Base-by-base conservation (phyloP, 805 yeast species). In the Pichia occidentalis region DNA sequence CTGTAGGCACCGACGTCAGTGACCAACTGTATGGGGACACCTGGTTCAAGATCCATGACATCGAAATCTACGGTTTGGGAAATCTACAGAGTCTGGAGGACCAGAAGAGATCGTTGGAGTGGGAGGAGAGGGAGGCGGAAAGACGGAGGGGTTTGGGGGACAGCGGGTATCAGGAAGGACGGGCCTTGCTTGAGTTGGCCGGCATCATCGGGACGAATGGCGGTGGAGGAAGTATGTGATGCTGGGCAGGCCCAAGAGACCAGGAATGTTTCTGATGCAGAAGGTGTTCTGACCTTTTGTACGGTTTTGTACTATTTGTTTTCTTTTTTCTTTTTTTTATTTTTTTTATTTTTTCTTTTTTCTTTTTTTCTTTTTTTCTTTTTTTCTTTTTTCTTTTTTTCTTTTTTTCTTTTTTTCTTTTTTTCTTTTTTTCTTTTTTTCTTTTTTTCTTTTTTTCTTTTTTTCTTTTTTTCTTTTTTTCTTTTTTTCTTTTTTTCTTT, bases 31-130 rank as follows among this genome's bases (percentile, higher is more conserved):
- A 63, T 32, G 82, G 65, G 50, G 97, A 90, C 54, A 78, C 80
- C 43, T 63, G 85, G 34, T 76, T 90, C 50, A 54, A 70, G 38
- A 73, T 90, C 7, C 74, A 78, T 5, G 88, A 82, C 46, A 62
- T 88, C 19, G 96, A 88, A 54, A 95, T 87, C 0, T 84, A 92
- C 88, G 97, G 97, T 0, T 73, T 86, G 40, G 97, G 97, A 1
- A 76, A 85, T 7, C 76, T 73, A 8, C 75, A 78, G 43, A 95
- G 85, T 47, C 61, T 87, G 32, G 80, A 72, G 22, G 88, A 81
- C 44, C 96, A 88, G 59, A 65, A 70, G 32, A 75, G 73, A 50
- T 72, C 73, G 43, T 83, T 95, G 92, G 87, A 80, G 49, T 87
- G 96, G 96, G 97, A 90, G 54, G 82, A 80, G 52, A 67, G 76